Conservation (phyloP, 345 rosid genomes). For the Mallotus nudiflorus region DNA sequence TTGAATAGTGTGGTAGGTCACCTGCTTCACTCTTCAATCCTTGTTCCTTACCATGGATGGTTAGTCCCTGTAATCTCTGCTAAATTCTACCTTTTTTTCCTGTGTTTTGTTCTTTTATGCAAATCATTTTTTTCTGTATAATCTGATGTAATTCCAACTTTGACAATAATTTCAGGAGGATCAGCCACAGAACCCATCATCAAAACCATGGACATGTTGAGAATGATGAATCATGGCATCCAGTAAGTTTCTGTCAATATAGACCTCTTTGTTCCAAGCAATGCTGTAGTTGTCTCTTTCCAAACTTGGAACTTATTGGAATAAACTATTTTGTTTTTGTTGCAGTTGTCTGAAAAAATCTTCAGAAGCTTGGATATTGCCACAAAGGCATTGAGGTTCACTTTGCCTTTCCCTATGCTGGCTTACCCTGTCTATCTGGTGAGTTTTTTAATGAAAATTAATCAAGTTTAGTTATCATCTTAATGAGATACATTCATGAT, state of each 20-base stretch:
- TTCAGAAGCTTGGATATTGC: slow-evolving; percentile 51
- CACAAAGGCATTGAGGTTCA: slow-evolving; percentile 62
- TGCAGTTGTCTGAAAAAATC: slow-evolving; percentile 75
- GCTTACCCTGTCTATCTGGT: slow-evolving; percentile 97
- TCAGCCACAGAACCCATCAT: slow-evolving; percentile 95
- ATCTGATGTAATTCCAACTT: not conserved
- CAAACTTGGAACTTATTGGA: not conserved
- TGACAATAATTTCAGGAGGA: slow-evolving; percentile 55
- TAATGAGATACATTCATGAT: not conserved
- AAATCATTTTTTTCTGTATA: too few species aligned
- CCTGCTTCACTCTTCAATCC: slow-evolving; percentile 82
- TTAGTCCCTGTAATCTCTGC: slow-evolving; percentile 32
- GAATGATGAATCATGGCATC: slow-evolving; percentile 96
- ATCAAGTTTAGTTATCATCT: too few species aligned
- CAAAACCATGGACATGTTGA: slow-evolving; percentile 96
- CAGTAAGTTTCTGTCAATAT: slow-evolving; percentile 38
- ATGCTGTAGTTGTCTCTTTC: not conserved
- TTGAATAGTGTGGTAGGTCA: slow-evolving; percentile 82
- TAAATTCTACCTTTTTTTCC: not conserved
- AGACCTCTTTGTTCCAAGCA: not conserved
- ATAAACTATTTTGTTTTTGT: not conserved
- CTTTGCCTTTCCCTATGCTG: slow-evolving; percentile 80
- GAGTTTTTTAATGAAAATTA: too few species aligned
- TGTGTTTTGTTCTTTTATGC: not conserved
- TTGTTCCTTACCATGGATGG: slow-evolving; percentile 98